These are phyloP conservation scores for Russula griseocarnosa DNA, from an alignment of 768 basidiomycete species.

Conservation along the genomic window DNA sequence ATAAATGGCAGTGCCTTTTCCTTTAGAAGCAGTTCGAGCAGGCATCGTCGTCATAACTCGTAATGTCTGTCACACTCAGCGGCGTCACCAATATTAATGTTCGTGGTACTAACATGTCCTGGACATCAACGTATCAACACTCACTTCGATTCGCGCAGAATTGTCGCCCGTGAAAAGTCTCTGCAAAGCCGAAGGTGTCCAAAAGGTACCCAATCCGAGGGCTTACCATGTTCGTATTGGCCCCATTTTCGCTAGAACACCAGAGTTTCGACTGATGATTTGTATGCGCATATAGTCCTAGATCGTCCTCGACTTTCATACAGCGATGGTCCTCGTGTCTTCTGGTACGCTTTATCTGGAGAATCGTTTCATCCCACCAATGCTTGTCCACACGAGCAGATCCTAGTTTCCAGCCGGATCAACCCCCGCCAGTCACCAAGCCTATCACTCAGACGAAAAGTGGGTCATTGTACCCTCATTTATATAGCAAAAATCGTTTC, in stretches of 20 bases:
- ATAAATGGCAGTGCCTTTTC: not conserved
- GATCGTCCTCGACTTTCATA: not conserved
- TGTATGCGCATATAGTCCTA: not conserved
- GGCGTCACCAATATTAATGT: not conserved
- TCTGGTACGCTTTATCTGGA: slow-evolving; percentile 7
- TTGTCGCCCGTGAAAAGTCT: too few relatives aligned
- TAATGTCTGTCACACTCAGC: too few relatives aligned
- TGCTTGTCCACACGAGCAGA: slow-evolving; percentile 7
- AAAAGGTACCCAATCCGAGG: too few relatives aligned
- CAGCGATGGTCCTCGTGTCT: not conserved
- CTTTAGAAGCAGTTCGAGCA: not conserved
- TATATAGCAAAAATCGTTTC: too few relatives aligned
- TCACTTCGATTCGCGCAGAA: not conserved
- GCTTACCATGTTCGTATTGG: too few relatives aligned
- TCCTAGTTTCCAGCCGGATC: not conserved
- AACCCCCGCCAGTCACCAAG: not conserved
- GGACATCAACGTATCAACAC: not conserved
- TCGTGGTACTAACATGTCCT: not conserved
- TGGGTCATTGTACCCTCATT: too few relatives aligned
- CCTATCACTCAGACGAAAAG: too few relatives aligned
- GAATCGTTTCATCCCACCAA: not conserved
- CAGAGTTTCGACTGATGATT: not conserved
- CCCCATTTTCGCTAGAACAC: not conserved
- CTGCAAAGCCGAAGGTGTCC: too few relatives aligned
- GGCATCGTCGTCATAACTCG: not conserved